These are phyloP conservation scores for Cinnamomum micranthum DNA, from an alignment of 164 flowering plant genomes.

Conservation along the genomic window DNA sequence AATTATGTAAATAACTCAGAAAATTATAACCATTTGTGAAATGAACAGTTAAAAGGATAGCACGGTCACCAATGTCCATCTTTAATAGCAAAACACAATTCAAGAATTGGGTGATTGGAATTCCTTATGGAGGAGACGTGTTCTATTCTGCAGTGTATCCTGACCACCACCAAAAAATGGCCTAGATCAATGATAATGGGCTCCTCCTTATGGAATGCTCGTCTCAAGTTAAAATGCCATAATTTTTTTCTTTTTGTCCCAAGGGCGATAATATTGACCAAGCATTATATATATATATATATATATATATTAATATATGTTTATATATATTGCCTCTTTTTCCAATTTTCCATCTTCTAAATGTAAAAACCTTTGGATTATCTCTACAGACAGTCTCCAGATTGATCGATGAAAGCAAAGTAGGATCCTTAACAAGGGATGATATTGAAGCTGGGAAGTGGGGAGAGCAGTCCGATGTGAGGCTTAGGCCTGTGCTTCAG, in stretches of 20 bases:
- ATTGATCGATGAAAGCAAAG: constrained; percentile 60
- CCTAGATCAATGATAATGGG: background rate
- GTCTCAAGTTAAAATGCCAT: background rate
- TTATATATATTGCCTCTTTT: too few species aligned
- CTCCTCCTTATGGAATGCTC: background rate
- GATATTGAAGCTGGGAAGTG: constrained; percentile 70
- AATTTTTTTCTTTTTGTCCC: too few species aligned
- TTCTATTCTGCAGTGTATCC: background rate
- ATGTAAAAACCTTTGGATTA: background rate
- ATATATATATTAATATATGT: too few species aligned
- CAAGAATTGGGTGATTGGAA: background rate
- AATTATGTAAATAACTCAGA: too few species aligned
- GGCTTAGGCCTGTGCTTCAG: constrained; percentile 42
- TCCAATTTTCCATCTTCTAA: too few species aligned
- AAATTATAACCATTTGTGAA: too few species aligned
- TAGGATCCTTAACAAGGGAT: constrained; percentile 33
- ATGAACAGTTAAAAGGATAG: background rate
- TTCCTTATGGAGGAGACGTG: background rate
- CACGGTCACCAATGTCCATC: background rate
- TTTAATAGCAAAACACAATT: background rate
- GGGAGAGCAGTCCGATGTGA: constrained; percentile 34
- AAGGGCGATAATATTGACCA: background rate
- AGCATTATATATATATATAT: too few species aligned
- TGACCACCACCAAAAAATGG: background rate
- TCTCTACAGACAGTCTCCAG: constrained; percentile 62